Base-by-base conservation (phyloP, 2,329 filamentous ascomycete genomes). In the Alternaria rosae region DNA sequence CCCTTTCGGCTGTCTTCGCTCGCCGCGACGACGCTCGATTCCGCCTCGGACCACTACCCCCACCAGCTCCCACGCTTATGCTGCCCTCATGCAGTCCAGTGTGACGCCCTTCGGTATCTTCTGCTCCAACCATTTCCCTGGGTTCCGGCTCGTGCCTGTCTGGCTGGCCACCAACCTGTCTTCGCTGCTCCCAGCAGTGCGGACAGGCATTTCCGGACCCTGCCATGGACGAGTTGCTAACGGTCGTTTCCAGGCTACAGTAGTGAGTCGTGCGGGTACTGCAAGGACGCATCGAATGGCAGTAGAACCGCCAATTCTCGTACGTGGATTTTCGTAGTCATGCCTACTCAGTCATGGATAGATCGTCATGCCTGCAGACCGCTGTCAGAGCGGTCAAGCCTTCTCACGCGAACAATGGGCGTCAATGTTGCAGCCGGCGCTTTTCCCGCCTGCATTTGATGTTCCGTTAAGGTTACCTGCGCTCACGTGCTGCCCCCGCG, bases 201-300 rank as follows among this genome's bases (percentile, higher is more conserved):
- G 42, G 47, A n/a, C 47, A 20, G 17, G 30, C 62, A 53, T 62
- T n/a, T 35, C 59, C 57, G 59, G 47, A 57, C 59, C 61, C 44
- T 60, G 53, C 38, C 20, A 17, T 42, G 21, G 17, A 28, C 44
- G 25, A 13, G 38, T 11, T 55, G 69, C 70, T 76, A 67, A 77
- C 73, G 54, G 54, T 64, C 55, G 56, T 55, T 55, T 64, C 52
- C 59, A 84, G 83, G 83, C 72, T 85, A 84, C 73, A 80, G 82
- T 67, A 76, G 76, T 61, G 79, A 82, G 68, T 80, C 81, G 62
- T 85, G 83, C 72, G 83, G 83, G 57, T 85, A 85, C 72, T 85
- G 83, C 79, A 84, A 84, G 78, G 73, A 78, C 65, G 75, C 78
- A 66, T 73, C 80, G 47, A 78, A 79, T 76, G 82, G 82, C 81